These are phyloP conservation scores for Cryptococcus sp. DNA, from an alignment of 1,284 basidiomycete genomes.

Conservation along the genomic window DNA sequence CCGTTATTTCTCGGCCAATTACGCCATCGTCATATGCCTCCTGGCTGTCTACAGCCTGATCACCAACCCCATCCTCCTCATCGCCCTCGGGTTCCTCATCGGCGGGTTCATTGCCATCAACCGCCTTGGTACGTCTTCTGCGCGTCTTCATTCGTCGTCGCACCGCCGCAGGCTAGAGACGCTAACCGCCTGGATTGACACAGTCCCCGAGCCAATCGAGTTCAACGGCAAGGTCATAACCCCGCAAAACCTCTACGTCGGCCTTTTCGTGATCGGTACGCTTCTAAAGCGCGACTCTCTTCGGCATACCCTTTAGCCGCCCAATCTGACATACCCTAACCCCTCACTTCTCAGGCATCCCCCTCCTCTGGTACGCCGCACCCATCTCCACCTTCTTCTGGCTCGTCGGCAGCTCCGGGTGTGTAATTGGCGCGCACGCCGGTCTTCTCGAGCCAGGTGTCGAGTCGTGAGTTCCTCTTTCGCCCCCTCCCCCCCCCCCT, in stretches of 20 bases:
- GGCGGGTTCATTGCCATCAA: slow-evolving; percentile 89
- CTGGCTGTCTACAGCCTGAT: slow-evolving; percentile 86
- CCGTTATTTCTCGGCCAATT: slow-evolving; percentile 89
- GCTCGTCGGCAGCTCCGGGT: slow-evolving; percentile 47
- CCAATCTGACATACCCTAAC: background rate
- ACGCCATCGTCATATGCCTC: slow-evolving; percentile 73
- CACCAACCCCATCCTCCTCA: slow-evolving; percentile 74
- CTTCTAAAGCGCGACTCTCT: too few species aligned
- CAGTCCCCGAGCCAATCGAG: slow-evolving; percentile 50
- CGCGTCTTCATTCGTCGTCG: background rate
- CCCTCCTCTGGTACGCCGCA: slow-evolving; percentile 48
- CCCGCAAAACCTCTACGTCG: slow-evolving; percentile 63
- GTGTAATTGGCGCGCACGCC: slow-evolving; percentile 55
- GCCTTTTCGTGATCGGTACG: slow-evolving; percentile 48
- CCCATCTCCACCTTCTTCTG: slow-evolving; percentile 51
- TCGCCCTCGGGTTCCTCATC: slow-evolving; percentile 82
- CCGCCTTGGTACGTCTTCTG: slow-evolving; percentile 67
- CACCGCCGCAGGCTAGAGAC: background rate
- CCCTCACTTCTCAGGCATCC: slow-evolving; percentile 37
- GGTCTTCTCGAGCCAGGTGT: slow-evolving; percentile 57
- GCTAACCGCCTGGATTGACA: background rate
- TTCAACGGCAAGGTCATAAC: slow-evolving; percentile 53
- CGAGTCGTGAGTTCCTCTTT: slow-evolving; percentile 43
- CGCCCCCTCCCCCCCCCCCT: too few species aligned
- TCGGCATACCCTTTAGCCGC: too few species aligned